Evolutionary conservation across 2,329 filamentous ascomycete genomes (phyloP).

Genomic region (Beauveria medogensis): DNA sequence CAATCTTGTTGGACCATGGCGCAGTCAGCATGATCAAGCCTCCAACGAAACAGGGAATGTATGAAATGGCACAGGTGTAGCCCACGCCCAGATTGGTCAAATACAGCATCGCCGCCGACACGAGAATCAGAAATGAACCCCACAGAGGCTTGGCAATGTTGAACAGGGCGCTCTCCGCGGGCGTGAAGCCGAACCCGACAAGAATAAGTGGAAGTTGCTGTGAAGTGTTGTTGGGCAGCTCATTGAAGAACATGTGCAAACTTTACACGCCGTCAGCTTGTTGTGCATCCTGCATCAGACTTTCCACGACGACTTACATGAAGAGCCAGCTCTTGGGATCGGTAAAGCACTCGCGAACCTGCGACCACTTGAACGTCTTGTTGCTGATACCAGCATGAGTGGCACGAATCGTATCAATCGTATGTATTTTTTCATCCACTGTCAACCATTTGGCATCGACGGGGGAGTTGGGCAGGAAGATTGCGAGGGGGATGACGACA

Average conservation of each 20-base stretch:
- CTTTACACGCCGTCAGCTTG: constrained; percentile 5
- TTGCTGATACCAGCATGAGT: constrained; percentile 17
- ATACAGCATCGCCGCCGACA: constrained; percentile 17
- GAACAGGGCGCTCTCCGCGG: constrained; percentile 19
- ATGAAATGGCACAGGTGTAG: constrained; percentile 20
- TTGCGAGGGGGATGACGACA: constrained; percentile 23
- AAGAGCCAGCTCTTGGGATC: constrained; percentile 19
- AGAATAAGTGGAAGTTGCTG: constrained; percentile 19
- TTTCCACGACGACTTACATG: constrained; percentile 4
- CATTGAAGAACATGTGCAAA: constrained; percentile 21
- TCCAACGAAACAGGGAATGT: constrained; percentile 18
- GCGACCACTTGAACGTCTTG: constrained; percentile 18
- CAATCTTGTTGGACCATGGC: constrained; percentile 21
- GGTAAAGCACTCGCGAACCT: constrained; percentile 16
- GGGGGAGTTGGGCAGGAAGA: constrained; percentile 17
- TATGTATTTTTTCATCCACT: constrained; percentile 16
- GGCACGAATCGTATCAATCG: constrained; percentile 15
- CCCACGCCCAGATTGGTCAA: constrained; percentile 16
- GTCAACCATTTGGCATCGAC: constrained; percentile 17
- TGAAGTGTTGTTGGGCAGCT: constrained; percentile 20
- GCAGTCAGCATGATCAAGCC: constrained; percentile 17
- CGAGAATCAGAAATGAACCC: constrained; percentile 16
- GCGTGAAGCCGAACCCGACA: constrained; percentile 18
- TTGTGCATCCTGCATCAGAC: too few species aligned
- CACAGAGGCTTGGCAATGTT: constrained; percentile 19